Conservation (phyloP, 163 green algal genomes). For the Prototheca stagnorum region DNA sequence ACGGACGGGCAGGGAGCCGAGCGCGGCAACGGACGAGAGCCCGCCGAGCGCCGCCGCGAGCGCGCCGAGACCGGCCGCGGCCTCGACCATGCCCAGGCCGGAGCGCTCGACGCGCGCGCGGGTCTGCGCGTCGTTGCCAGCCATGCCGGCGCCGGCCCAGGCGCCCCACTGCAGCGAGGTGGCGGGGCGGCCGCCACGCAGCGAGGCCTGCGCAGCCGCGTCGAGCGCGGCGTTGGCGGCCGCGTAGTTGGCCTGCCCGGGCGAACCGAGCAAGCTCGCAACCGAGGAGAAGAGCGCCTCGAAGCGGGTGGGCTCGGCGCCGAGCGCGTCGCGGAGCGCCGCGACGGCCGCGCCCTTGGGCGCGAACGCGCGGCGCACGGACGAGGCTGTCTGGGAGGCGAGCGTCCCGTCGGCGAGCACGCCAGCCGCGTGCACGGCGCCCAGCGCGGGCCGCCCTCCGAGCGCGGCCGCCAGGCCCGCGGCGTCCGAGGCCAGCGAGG, state of each 20-base stretch:
- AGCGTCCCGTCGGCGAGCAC: constrained; percentile 57
- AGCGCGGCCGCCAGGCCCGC: too few relatives aligned
- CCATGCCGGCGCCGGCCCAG: constrained; percentile 65
- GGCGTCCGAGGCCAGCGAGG: too few relatives aligned
- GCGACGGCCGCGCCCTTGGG: constrained; percentile 26
- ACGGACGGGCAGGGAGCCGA: neutral
- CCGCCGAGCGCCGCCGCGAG: constrained; percentile 26
- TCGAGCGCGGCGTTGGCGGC: constrained; percentile 65
- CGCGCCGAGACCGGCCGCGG: constrained; percentile 35
- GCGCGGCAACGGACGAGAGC: too few relatives aligned
- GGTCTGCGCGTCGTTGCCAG: constrained; percentile 31
- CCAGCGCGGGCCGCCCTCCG: too few relatives aligned
- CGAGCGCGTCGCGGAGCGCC: too few relatives aligned
- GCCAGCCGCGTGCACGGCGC: constrained; percentile 46
- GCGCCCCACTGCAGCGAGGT: constrained; percentile 66
- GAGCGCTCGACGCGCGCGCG: constrained; percentile 37
- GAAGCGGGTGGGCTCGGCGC: neutral
- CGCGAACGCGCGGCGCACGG: constrained; percentile 19
- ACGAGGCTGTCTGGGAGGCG: constrained; percentile 23
- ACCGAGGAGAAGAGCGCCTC: constrained; percentile 39
- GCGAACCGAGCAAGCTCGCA: constrained; percentile 44
- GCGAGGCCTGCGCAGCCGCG: constrained; percentile 3
- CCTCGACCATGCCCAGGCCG: constrained; percentile 49
- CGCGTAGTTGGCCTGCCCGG: constrained; percentile 76
- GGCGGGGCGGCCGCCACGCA: constrained; percentile 18